Percentiles rank a stretch among this genome's conserved stretches.
Evolutionary conservation across 2,329 filamentous ascomycete genomes (phyloP).

Genomic region (Venturia effusa): DNA sequence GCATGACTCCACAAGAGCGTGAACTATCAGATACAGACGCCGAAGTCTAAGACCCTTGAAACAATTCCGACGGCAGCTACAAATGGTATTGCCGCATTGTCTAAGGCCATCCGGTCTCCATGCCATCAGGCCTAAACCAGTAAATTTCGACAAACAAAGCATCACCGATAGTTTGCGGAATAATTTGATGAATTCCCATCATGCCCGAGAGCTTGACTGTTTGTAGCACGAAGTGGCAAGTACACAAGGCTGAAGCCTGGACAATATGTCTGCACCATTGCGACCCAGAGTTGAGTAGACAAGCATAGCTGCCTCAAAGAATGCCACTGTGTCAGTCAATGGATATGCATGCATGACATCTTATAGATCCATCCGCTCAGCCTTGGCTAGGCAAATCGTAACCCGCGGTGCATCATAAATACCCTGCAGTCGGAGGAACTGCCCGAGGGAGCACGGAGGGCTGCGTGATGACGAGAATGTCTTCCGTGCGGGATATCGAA

Average conservation of each 20-base stretch:
- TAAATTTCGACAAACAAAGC: not conserved
- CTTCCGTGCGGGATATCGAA: not conserved
- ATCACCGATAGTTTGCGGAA: not conserved
- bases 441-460: not conserved
- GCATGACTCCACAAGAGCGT: no score
- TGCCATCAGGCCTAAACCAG: not conserved
- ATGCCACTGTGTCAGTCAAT: no score
- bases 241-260: not conserved
- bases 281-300: no score
- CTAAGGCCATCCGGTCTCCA: not conserved
- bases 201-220: not conserved
- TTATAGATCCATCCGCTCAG: no score
- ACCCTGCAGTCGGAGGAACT: not conserved
- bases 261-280: not conserved
- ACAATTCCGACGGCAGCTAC: no score
- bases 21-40: no score
- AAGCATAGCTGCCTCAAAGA: no score
- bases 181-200: not conserved
- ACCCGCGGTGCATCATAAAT: not conserved
- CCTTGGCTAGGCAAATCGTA: no score
- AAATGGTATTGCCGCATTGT: no score
- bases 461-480: not conserved
- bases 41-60: no score
- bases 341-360: no score
- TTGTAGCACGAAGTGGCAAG: not conserved